Evolutionary conservation across 2,329 filamentous ascomycete genomes (phyloP), one percentile per base, ranked within the genome.

Genomic region (Fusarium devonianum): DNA sequence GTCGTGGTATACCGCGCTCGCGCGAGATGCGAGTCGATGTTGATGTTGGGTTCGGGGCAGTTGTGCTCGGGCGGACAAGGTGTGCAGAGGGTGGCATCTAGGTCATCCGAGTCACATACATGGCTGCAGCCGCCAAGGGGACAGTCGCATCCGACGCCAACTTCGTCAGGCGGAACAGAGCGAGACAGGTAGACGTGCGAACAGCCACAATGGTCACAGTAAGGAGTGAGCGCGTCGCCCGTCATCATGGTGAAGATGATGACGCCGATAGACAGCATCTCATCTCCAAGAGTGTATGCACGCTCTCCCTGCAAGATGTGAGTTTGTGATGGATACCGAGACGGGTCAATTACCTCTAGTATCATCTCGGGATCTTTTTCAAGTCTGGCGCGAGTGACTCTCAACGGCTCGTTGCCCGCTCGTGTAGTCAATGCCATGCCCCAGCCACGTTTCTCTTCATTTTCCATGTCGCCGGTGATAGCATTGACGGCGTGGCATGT

Each of bases 231-330:
- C 8, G 33, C 12, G 4, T 35, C 26, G 6, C 69, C 68, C 7
- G 61, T 65, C 75, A 78, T 78, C 75, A 78, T 77, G 38, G 63
- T 67, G 53, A 72, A 73, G 34, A 78, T 50, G 19, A 74, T 56
- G 12, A 50, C 60, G 23, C 73, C 75, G 21, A 78, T 65, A 18
- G 68, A 65, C 58, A 62, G 71, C 23, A 76, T 57, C 41, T 78
- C 75, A 26, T 67, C 66, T 16, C 66, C 66, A 17, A 68, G 56
- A 1, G 71, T 72, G 49, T 76, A 76, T 0, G 67, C 61, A 3
- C 68, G 67, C 10, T 64, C 45, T 14, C 26, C 38, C 71, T 73
- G 39, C 4, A 28, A n/a, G 1, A 29, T 23, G 17, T 58, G n/a
- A 49, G 41, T 36, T 10, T 7, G 4, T 13, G 10, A 21, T n/a